Conservation (phyloP, 164 flowering plant genomes). For the Chimonanthus praecox region DNA sequence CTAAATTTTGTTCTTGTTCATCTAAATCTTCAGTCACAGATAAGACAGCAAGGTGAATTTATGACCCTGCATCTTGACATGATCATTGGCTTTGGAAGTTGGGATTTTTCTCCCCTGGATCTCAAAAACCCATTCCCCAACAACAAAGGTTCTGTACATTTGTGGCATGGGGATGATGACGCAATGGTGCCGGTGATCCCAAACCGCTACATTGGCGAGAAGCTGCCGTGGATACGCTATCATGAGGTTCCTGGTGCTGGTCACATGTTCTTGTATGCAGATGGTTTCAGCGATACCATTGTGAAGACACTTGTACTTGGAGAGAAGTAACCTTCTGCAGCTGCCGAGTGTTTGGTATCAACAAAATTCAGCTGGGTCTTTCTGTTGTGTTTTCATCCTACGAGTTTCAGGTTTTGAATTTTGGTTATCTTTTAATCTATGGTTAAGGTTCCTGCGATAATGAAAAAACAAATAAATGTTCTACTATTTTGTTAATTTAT, state of each 20-base stretch:
- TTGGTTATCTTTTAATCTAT: background rate
- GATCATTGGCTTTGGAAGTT: constrained; percentile 63
- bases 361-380: background rate
- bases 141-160: constrained; percentile 57
- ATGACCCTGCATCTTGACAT: constrained; percentile 51
- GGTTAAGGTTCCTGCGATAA: too few relatives aligned
- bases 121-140: constrained; percentile 53
- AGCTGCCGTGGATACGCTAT: constrained; percentile 67
- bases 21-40: constrained; percentile 34
- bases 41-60: constrained; percentile 59
- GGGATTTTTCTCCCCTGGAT: constrained; percentile 68
- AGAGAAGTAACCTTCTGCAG: constrained; percentile 6
- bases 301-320: constrained; percentile 19
- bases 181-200: constrained; percentile 40
- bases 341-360: too few relatives aligned
- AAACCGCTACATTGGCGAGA: constrained; percentile 46
- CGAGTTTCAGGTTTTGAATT: background rate
- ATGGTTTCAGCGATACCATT: constrained; percentile 25
- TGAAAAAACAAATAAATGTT: too few relatives aligned
- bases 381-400: background rate
- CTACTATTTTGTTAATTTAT: too few relatives aligned
- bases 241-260: constrained; percentile 63
- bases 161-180: constrained; percentile 80
- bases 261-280: constrained; percentile 40
- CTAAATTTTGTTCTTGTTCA: background rate